A percentile compares a stretch with the other conserved stretches of the same genome.
Evolutionary conservation across 2,329 filamentous ascomycete species (phyloP).

Genomic region (Ophiostoma perfectum): DNA sequence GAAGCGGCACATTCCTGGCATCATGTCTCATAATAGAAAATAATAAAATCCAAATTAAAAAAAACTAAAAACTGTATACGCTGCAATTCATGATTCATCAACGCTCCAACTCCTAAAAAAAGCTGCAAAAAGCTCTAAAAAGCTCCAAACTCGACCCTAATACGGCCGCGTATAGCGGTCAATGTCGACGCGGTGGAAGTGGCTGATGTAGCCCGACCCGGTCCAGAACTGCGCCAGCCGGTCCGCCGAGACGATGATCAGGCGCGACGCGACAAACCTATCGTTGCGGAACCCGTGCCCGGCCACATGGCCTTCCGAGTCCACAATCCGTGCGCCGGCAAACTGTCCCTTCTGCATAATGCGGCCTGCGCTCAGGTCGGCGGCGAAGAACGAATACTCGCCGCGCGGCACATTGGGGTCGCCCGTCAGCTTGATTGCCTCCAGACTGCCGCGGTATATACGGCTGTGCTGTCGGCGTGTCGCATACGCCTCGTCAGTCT

Average conservation of each 20-base stretch:
- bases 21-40: neutral
- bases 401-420: conserved; percentile 86
- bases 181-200: conserved; percentile 55
- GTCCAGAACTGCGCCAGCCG: conserved; percentile 79
- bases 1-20: neutral
- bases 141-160: neutral
- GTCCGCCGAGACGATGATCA: conserved; percentile 74
- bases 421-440: conserved; percentile 86
- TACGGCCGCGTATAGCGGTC: conserved; percentile 39
- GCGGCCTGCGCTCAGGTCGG: conserved; percentile 68
- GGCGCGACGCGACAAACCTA: conserved; percentile 65
- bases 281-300: conserved; percentile 32
- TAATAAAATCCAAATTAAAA: no score
- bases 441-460: conserved; percentile 61
- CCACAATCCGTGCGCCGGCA: conserved; percentile 66
- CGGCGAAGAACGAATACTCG: conserved; percentile 72
- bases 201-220: conserved; percentile 54
- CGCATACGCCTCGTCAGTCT: conserved; percentile 28
- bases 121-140: neutral
- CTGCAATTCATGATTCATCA: no score
- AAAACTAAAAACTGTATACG: no score
- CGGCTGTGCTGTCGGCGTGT: conserved; percentile 36
- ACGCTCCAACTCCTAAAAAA: neutral
- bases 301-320: conserved; percentile 41
- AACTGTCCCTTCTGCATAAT: conserved; percentile 64